A percentile compares a stretch with the other conserved stretches of the same genome.
Evolutionary conservation across 2,329 filamentous ascomycete genomes (phyloP).

Genomic region (Fusarium sp.): DNA sequence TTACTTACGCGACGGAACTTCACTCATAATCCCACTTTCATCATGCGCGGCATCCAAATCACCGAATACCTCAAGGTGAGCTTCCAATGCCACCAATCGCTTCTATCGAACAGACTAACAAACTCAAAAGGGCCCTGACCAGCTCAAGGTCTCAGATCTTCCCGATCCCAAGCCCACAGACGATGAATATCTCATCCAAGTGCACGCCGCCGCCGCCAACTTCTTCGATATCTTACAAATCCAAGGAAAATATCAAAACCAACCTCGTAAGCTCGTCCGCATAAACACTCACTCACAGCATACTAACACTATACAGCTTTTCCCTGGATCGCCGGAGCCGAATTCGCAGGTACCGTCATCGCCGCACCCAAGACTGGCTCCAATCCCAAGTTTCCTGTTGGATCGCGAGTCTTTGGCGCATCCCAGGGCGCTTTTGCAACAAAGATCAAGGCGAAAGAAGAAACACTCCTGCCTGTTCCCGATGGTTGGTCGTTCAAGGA

Average conservation of each 20-base stretch:
- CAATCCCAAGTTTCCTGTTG: conserved; percentile 73
- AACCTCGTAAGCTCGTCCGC: conserved; percentile 66
- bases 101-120: neutral
- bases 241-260: conserved; percentile 93
- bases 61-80: conserved; percentile 77
- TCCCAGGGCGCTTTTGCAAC: conserved; percentile 88
- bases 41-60: conserved; percentile 80
- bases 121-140: conserved; percentile 71
- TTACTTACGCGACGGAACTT: neutral
- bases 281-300: neutral
- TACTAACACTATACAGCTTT: conserved; percentile 59
- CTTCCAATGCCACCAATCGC: neutral
- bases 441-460: conserved; percentile 73
- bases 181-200: conserved; percentile 84
- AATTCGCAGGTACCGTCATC: conserved; percentile 84
- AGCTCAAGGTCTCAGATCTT: conserved; percentile 78
- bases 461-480: conserved; percentile 76
- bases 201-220: conserved; percentile 89
- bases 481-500: conserved; percentile 84
- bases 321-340: conserved; percentile 86
- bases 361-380: conserved; percentile 65
- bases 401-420: conserved; percentile 87
- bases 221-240: conserved; percentile 98
- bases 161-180: conserved; percentile 76
- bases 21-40: conserved; percentile 39